Conservation (phyloP, 495 filamentous ascomycete genomes). For the Aspergillus indologenus region DNA sequence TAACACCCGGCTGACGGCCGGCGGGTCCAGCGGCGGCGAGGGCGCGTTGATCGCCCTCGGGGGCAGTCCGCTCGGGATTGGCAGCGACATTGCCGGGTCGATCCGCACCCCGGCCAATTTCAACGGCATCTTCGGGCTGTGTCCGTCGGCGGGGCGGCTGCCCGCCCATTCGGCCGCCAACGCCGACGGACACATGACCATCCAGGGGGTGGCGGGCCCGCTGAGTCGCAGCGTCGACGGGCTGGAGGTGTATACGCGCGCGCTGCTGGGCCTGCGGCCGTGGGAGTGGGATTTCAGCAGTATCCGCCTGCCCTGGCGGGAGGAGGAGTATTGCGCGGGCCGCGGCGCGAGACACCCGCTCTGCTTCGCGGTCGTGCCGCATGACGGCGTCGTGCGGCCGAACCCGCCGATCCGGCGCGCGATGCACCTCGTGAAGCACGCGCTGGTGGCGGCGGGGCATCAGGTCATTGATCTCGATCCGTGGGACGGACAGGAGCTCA, state of each 20-base stretch:
- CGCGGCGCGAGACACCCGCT: no score
- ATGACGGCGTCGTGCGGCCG: slow-evolving; percentile 53
- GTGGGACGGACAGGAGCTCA: no score
- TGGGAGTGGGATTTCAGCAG: slow-evolving; percentile 43
- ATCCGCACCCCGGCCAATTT: slow-evolving; percentile 64
- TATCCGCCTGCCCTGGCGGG: slow-evolving; percentile 45
- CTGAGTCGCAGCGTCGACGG: slow-evolving; percentile 40
- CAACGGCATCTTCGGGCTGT: slow-evolving; percentile 62
- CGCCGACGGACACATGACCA: no score
- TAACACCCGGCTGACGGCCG: slow-evolving; percentile 54
- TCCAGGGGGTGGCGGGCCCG: slow-evolving; percentile 45
- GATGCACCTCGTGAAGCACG: slow-evolving; percentile 38
- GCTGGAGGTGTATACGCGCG: slow-evolving; percentile 41
- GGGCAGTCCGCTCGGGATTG: slow-evolving; percentile 62
- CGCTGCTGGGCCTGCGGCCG: slow-evolving; percentile 32
- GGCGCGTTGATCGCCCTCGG: slow-evolving; percentile 57
- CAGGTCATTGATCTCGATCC: no score
- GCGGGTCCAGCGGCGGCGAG: slow-evolving; percentile 67
- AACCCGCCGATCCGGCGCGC: slow-evolving; percentile 52
- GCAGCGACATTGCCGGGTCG: slow-evolving; percentile 66
- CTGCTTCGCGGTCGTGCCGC: slow-evolving; percentile 50
- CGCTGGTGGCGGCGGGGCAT: slow-evolving; percentile 43
- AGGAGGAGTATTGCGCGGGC: no score
- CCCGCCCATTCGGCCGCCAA: no score
- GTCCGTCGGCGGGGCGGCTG: slow-evolving; percentile 57